A percentile compares a stretch with the other conserved stretches of the same genome.
Evolutionary conservation across 345 rosid species (phyloP).

Genomic region (Raphanus sativus): DNA sequence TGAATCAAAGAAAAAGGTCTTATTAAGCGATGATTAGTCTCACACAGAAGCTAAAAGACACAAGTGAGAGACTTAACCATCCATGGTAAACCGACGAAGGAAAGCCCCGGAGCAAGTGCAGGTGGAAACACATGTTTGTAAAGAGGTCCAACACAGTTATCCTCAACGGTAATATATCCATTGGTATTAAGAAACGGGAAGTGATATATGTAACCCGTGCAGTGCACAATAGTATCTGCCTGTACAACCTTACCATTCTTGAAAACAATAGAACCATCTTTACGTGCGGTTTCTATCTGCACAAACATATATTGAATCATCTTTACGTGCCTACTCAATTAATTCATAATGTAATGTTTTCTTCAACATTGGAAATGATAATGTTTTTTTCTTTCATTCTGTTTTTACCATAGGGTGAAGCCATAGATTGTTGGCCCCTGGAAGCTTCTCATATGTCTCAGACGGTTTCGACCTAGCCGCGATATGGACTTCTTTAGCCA

Average conservation of each 20-base stretch:
- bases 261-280: constrained; percentile 68
- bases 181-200: constrained; percentile 80
- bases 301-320: constrained; percentile 2
- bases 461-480: constrained; percentile 57
- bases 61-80: constrained; percentile 50
- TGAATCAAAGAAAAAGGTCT: not conserved
- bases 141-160: constrained; percentile 75
- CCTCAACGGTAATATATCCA: constrained; percentile 66
- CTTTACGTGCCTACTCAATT: too few relatives aligned
- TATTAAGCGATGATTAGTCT: not conserved
- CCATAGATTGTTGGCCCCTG: constrained; percentile 64
- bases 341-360: too few relatives aligned
- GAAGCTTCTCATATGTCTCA: constrained; percentile 45
- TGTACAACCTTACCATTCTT: constrained; percentile 48
- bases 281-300: constrained; percentile 63
- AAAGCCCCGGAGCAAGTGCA: constrained; percentile 64
- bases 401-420: constrained; percentile 72
- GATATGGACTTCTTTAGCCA: constrained; percentile 84
- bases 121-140: constrained; percentile 86
- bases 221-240: constrained; percentile 71
- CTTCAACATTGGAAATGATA: not conserved
- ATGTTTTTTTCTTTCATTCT: not conserved
- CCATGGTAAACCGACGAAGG: constrained; percentile 82
- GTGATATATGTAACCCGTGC: constrained; percentile 88
- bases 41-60: too few relatives aligned